Base-by-base conservation (phyloP, 148 eudicot genomes). In the Beta vulgaris region DNA sequence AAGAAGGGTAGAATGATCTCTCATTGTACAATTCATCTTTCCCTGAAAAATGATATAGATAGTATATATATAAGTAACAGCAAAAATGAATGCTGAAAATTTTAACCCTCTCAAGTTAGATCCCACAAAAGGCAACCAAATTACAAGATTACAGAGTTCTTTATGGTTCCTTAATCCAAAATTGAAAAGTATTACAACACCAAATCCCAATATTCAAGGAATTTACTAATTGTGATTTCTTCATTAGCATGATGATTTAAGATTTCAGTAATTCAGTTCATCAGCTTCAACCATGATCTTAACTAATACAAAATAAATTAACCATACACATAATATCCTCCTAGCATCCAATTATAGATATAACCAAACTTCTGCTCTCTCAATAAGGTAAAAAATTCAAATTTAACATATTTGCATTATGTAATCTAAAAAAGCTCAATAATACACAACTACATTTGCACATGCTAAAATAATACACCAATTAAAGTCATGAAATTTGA, bases 21-120 rank as follows among this genome's bases (percentile, higher is more conserved):
- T 84, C 86, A 66, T 74, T 72, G 54, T 78, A 72, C 49, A 86
- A 57, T 76, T 88, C 87, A 84, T 83, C 91, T 46, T 87, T 89
- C 43, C 93, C 97, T 91, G 95, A 60, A 84, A 85, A 37, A 48
- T 32, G 43, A 82, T 51, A 15, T 29, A 60, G 71, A 51, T 42
- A 67, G 70, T 7, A 69, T 73, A 66, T 73, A 66, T 67, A 73
- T 83, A 69, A 82, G 79, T 76, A 57, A 44, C 61, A 65, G 53
- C 11, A 72, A 35, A 36, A 44, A 25, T 4, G n/a, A n/a, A 64
- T 9, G 36, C 3, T 15, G 35, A 32, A 37, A 72, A 23, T 40
- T 12, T n/a, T n/a, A 67, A 11, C 71, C 51, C 11, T 39, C 19
- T 18, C 62, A 68, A 25, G 44, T 44, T 55, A 68, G 1, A 49